Percentiles rank a stretch among this genome's conserved stretches.
Evolutionary conservation across 2,329 filamentous ascomycete genomes (phyloP).

Genomic region (Ophiocordyceps polyrhachis-furcata): DNA sequence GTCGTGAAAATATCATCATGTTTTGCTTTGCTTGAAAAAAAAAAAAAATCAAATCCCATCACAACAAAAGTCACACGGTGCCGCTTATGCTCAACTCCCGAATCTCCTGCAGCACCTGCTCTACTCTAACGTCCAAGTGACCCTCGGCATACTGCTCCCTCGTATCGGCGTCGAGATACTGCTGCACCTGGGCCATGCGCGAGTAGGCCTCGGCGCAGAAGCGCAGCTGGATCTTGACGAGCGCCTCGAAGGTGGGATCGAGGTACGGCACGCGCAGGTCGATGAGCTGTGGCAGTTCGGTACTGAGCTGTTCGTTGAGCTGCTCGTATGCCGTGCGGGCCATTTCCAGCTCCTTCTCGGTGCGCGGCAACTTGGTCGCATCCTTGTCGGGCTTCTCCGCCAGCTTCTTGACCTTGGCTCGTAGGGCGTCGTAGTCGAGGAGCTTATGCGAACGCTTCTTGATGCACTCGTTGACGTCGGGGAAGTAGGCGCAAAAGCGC

Average conservation of each 20-base stretch:
- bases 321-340: conserved; percentile 87
- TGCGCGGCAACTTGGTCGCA: conserved; percentile 82
- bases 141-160: conserved; percentile 91
- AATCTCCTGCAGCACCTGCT: conserved; percentile 94
- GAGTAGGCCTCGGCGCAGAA: conserved; percentile 98
- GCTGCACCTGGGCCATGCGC: conserved; percentile 96
- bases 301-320: conserved; percentile 87
- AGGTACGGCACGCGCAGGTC: conserved; percentile 93
- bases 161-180: conserved; percentile 90
- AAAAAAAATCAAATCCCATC: too few relatives aligned
- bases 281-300: conserved; percentile 86
- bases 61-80: conserved; percentile 29
- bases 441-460: conserved; percentile 98
- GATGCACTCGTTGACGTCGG: conserved; percentile 97
- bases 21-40: not conserved
- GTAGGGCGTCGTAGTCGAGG: conserved; percentile 91
- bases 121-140: conserved; percentile 76
- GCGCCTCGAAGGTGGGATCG: conserved; percentile 88
- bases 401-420: conserved; percentile 90
- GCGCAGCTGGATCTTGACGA: conserved; percentile 94
- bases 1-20: too few relatives aligned
- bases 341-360: conserved; percentile 93
- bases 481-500: conserved; percentile 95
- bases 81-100: conserved; percentile 83
- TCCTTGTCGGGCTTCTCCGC: conserved; percentile 99